Percentiles rank a stretch among this genome's conserved stretches.
Evolutionary conservation across 805 yeast species (phyloP).

Genomic region (Sugiyamaella mastotermitis): DNA sequence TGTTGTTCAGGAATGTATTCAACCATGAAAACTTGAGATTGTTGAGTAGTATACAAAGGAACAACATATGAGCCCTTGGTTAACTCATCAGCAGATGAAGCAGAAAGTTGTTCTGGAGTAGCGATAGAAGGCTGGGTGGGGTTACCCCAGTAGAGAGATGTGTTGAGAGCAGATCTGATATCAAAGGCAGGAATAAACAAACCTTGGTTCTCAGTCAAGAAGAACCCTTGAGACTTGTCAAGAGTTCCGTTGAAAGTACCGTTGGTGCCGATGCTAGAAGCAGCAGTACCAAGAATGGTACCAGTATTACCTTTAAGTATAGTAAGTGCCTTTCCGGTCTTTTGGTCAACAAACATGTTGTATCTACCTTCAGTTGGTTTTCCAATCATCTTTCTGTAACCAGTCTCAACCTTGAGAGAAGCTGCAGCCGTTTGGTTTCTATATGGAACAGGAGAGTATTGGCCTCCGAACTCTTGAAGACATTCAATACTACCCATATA

Average conservation of each 20-base stretch:
- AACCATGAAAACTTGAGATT: conserved; percentile 3
- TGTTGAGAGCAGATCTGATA: conserved; percentile 2
- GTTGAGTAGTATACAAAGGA: conserved; percentile 1
- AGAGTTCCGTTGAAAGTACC: too few relatives aligned
- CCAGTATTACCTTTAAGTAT: conserved; percentile 1
- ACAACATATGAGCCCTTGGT: conserved; percentile 6
- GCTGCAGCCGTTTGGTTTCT: conserved; percentile 18
- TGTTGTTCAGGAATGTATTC: conserved; percentile 1
- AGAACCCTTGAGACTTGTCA: conserved; percentile 3
- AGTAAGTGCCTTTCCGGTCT: conserved; percentile 7
- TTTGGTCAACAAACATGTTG: conserved; percentile 15
- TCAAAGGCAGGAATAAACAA: conserved; percentile 3
- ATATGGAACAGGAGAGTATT: conserved; percentile 21
- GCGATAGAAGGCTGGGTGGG: conserved; percentile 8
- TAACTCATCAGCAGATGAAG: conserved; percentile 3
- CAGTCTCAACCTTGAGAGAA: conserved; percentile 19
- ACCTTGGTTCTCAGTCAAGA: conserved; percentile 2
- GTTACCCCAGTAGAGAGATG: conserved; percentile 7
- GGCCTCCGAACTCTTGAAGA: conserved; percentile 7
- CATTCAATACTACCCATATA: conserved; percentile 13
- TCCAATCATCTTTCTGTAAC: conserved; percentile 22
- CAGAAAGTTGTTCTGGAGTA: conserved; percentile 1
- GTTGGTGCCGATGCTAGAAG: conserved; percentile 1
- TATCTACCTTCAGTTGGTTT: conserved; percentile 24
- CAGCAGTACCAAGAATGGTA: conserved; percentile 2